Evolutionary conservation across 169 alveolate genomes (phyloP), one percentile per base, ranked within the genome.

Genomic region (Plasmodium inui): DNA sequence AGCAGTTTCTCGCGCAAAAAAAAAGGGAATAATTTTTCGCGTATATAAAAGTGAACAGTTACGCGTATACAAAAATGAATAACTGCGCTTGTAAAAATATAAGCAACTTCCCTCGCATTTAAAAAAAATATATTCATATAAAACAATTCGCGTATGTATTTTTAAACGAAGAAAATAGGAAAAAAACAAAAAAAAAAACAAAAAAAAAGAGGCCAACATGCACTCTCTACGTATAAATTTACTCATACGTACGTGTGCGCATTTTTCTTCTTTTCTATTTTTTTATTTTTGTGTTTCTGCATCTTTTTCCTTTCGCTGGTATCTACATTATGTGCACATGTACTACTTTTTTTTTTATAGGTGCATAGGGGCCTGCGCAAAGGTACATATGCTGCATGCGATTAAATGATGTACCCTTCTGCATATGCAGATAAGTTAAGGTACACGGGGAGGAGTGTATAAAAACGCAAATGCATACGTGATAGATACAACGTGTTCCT

Each of bases 331-430:
- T 53, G 39, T 55, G 37, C 17, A 53, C 22, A 82, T 34, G 22
- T 30, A 17, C 14, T 37, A 82, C 26, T 50, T 78, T 28, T 28
- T 28, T 28, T 28, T 26, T 26, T 55, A 57, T 55, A 22, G 32
- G 55, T 82, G 76, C 55, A 39, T 30, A 82, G n/a, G n/a, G 70
- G 79, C 72, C 41, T 41, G 90, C 44, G 32, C 19, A 41, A 41
- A 79, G 4, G n/a, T 22, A 14, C 32, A 79, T 79, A 76, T 76
- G 55, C 22, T 41, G 67, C 67, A 67, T 67, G 76, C 76, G 32
- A 2, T 41, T 46, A 80, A n/a, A 14, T 80, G 39, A 9, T 50
- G 22, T 28, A 22, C 76, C 76, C 9, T 67, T 67, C 41, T 26
- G 37, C 39, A 67, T 1, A 67, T 26, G 39, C 12, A 67, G 12